Percentiles rank a stretch among this genome's conserved stretches.
Conservation (phyloP, 371 early-diverging fungal species). For the Entomophthora muscae region DNA sequence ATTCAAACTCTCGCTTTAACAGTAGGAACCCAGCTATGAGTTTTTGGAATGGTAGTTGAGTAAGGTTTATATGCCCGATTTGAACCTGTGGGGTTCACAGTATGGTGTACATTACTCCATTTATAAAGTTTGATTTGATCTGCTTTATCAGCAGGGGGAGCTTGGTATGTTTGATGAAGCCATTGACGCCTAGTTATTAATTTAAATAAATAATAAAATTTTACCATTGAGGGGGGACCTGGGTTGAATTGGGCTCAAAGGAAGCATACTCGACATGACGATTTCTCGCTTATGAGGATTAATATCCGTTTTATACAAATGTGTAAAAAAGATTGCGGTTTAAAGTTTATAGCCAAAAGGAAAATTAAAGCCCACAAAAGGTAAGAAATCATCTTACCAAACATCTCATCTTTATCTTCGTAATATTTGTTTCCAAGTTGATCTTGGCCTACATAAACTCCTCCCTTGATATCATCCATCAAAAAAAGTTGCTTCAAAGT, state of each 20-base stretch:
- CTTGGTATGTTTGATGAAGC: constrained; percentile 69
- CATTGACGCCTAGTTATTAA: constrained; percentile 24
- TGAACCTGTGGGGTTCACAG: constrained; percentile 51
- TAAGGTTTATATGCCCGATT: constrained; percentile 60
- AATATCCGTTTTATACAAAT: too few species aligned
- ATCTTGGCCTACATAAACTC: constrained; percentile 69
- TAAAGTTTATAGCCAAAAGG: too few species aligned
- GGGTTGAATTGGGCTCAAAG: constrained; percentile 51
- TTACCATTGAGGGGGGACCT: constrained; percentile 83
- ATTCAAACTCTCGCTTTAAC: constrained; percentile 29
- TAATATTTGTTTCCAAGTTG: constrained; percentile 80
- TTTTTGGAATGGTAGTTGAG: constrained; percentile 70
- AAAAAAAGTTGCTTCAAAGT: constrained; percentile 44
- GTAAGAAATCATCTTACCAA: constrained; percentile 19
- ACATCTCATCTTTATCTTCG: constrained; percentile 67
- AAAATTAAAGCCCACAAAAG: not conserved
- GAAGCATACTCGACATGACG: constrained; percentile 77
- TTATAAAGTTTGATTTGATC: constrained; percentile 23
- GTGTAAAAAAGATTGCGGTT: too few species aligned
- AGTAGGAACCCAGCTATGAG: constrained; percentile 57
- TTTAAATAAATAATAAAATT: not conserved
- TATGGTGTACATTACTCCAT: constrained; percentile 19
- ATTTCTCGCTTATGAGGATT: constrained; percentile 41
- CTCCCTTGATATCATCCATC: constrained; percentile 67
- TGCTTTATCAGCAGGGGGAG: constrained; percentile 43